A percentile compares a stretch with the other conserved stretches of the same genome.
Conservation (phyloP, 495 filamentous ascomycete genomes). For the Aspergillus panamensis region DNA sequence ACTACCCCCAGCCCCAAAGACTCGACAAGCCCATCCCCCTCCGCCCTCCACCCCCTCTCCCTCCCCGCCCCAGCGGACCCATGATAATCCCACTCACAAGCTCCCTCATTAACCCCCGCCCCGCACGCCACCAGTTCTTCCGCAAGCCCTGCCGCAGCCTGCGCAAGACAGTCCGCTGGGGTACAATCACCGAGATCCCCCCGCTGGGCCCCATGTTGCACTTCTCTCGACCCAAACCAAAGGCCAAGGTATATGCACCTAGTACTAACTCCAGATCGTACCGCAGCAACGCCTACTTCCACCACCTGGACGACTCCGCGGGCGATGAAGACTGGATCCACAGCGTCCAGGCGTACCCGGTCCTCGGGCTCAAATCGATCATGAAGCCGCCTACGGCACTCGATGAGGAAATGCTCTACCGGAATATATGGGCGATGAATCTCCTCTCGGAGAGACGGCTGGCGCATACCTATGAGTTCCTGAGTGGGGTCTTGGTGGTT, state of each 20-base stretch:
- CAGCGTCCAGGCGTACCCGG: not conserved
- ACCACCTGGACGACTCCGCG: too few species aligned
- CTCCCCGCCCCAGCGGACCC: not conserved
- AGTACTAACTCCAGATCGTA: too few species aligned
- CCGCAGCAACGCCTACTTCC: too few species aligned
- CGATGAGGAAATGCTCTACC: constrained; percentile 15
- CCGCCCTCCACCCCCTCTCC: constrained; percentile 1
- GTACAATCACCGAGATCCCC: constrained; percentile 8
- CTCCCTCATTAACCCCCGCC: not conserved
- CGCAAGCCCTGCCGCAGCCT: not conserved
- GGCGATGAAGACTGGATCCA: not conserved
- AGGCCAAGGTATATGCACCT: not conserved
- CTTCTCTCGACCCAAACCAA: not conserved
- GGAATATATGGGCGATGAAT: constrained; percentile 12
- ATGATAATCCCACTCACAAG: not conserved
- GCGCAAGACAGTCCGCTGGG: constrained; percentile 18
- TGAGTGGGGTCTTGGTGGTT: not conserved
- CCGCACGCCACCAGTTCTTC: not conserved
- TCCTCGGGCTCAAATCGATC: not conserved
- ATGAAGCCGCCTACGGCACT: constrained; percentile 14
- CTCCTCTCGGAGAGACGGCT: constrained; percentile 7
- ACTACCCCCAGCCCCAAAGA: not conserved
- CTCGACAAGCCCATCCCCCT: not conserved
- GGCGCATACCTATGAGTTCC: constrained; percentile 11
- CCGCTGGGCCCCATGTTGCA: not conserved